These are phyloP conservation scores for Fagopyrum homotropicum DNA, from an alignment of 148 eudicot genomes.

Conservation along the genomic window DNA sequence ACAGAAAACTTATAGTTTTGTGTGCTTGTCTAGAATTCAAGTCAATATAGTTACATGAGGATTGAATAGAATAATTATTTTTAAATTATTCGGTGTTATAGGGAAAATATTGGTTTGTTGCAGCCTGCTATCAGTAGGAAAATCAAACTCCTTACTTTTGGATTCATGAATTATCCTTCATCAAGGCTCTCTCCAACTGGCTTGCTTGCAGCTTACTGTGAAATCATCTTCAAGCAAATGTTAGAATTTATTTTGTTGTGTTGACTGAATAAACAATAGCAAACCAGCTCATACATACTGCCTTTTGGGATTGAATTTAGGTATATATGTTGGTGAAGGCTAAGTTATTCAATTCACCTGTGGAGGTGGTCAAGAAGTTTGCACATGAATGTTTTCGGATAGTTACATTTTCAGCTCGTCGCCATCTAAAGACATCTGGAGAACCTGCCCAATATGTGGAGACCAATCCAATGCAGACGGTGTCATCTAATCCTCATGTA, in stretches of 20 bases:
- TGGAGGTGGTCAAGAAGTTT: conserved; percentile 73
- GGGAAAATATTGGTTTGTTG: too few relatives aligned
- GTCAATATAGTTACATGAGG: too few relatives aligned
- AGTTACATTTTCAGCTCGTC: conserved; percentile 62
- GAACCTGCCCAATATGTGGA: conserved; percentile 63
- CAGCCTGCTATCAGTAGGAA: too few relatives aligned
- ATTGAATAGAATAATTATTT: too few relatives aligned
- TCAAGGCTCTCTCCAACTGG: too few relatives aligned
- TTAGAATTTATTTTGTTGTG: not conserved
- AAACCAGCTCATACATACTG: not conserved
- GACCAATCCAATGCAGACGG: conserved; percentile 59
- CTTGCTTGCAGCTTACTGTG: not conserved
- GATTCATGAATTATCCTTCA: not conserved
- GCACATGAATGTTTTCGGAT: conserved; percentile 78
- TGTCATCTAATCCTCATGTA: conserved; percentile 53
- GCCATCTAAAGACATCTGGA: conserved; percentile 28
- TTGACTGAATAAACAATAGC: not conserved
- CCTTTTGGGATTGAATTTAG: conserved; percentile 25
- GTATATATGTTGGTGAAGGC: conserved; percentile 74
- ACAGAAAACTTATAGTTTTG: too few relatives aligned
- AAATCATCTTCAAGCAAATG: not conserved
- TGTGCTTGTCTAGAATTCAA: too few relatives aligned
- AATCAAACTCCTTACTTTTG: not conserved
- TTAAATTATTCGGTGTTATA: too few relatives aligned
- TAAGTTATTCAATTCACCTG: conserved; percentile 87